Percentiles rank a stretch among this genome's conserved stretches.
These are phyloP conservation scores for Spathaspora sp. DNA, from an alignment of 1,139 yeast species.

Conservation along the genomic window DNA sequence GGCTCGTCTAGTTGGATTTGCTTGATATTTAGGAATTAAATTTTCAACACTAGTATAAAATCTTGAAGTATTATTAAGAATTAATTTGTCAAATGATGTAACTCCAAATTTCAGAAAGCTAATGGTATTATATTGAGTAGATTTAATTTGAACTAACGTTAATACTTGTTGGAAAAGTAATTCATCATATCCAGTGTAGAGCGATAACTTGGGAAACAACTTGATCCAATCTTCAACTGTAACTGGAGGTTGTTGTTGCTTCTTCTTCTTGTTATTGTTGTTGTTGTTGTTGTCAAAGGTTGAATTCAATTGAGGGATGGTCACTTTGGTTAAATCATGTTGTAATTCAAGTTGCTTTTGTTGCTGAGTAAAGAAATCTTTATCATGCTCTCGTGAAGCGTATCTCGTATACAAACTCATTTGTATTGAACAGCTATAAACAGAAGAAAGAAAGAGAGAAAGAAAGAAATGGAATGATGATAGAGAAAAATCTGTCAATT, in stretches of 20 bases:
- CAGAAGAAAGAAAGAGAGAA: not conserved
- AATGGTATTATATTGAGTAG: conserved; percentile 54
- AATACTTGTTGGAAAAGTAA: conserved; percentile 52
- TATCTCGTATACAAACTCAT: conserved; percentile 38
- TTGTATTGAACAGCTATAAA: not conserved
- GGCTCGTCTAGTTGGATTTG: conserved; percentile 67
- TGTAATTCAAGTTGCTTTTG: conserved; percentile 2
- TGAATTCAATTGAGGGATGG: conserved; percentile 20
- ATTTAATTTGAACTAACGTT: conserved; percentile 53
- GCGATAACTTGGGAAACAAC: conserved; percentile 52
- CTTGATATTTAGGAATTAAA: conserved; percentile 46
- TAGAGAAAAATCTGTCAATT: not conserved
- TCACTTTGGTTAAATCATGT: conserved; percentile 3
- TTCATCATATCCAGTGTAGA: conserved; percentile 54
- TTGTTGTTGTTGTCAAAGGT: conserved; percentile 17
- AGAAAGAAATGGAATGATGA: not conserved
- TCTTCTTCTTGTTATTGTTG: no score
- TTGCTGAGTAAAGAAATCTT: conserved; percentile 17
- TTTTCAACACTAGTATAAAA: conserved; percentile 82
- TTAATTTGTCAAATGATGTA: conserved; percentile 58
- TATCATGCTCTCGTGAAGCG: conserved; percentile 40
- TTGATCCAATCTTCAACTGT: conserved; percentile 33
- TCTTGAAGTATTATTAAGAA: conserved; percentile 60
- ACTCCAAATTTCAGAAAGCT: conserved; percentile 74
- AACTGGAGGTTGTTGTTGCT: conserved; percentile 1